These are phyloP conservation scores for Ettlia oleoabundans DNA, from an alignment of 139 green algal species.

Conservation along the genomic window DNA sequence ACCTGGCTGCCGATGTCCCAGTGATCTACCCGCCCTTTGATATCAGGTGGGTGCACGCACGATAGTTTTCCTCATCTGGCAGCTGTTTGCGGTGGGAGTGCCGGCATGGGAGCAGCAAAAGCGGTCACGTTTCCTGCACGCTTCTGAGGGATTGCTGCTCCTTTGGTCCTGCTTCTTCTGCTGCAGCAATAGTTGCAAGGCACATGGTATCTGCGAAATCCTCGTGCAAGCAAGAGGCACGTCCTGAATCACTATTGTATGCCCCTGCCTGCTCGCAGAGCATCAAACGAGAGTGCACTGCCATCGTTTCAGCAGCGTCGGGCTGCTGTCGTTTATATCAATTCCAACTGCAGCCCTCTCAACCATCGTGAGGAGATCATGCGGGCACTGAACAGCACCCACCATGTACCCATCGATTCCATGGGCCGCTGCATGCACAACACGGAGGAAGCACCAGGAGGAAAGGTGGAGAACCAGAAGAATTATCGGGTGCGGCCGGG, in stretches of 20 bases:
- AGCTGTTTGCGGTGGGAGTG: too few relatives aligned
- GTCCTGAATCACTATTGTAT: too few relatives aligned
- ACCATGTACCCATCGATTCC: neutral
- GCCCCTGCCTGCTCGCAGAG: neutral
- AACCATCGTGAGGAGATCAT: neutral
- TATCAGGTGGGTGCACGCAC: neutral
- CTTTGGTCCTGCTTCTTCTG: too few relatives aligned
- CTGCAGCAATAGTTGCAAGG: too few relatives aligned
- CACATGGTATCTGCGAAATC: too few relatives aligned
- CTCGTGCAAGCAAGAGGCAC: too few relatives aligned
- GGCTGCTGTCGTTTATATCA: neutral
- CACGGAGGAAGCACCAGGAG: neutral
- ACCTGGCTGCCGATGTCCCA: neutral
- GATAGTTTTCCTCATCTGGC: too few relatives aligned
- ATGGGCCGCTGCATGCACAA: constrained; percentile 11
- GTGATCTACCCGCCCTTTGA: constrained; percentile 6
- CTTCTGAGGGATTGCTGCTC: too few relatives aligned
- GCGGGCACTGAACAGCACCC: neutral
- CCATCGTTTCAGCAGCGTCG: neutral
- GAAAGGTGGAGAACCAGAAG: neutral
- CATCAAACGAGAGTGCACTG: neutral
- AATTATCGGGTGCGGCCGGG: neutral
- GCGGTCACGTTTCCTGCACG: neutral
- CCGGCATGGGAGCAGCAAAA: neutral
- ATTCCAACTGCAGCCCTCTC: neutral